Conservation (phyloP, 352 stramenopile species). For the Phytophthora podocarpi region DNA sequence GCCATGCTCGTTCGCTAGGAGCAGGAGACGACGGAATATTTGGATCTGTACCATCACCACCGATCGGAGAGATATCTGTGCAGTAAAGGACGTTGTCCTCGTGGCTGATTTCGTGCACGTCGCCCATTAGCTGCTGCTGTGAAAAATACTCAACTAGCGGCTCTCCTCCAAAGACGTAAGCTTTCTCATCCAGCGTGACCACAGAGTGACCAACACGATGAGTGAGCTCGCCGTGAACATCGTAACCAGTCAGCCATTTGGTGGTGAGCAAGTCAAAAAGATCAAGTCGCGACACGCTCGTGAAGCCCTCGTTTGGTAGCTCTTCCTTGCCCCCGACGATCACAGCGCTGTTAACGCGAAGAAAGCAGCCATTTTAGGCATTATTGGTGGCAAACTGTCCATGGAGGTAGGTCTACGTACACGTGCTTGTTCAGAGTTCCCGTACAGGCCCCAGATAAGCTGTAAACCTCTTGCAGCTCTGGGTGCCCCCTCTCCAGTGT, state of each 20-base stretch:
- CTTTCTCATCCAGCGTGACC: slow-evolving; percentile 42
- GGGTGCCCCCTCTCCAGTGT: slow-evolving; percentile 24
- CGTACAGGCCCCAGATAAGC: slow-evolving; percentile 28
- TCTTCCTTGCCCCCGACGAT: slow-evolving; percentile 63
- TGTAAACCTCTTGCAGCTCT: slow-evolving; percentile 20
- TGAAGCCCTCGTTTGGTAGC: slow-evolving; percentile 23
- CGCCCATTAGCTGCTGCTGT: slow-evolving; percentile 25
- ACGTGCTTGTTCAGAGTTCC: slow-evolving; percentile 50
- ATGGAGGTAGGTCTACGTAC: slow-evolving; percentile 29
- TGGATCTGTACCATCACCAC: slow-evolving; percentile 14
- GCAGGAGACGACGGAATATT: slow-evolving; percentile 4
- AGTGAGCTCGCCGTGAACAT: slow-evolving; percentile 57
- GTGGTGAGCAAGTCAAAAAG: slow-evolving; percentile 59
- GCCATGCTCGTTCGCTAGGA: slow-evolving; percentile 48
- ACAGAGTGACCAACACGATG: slow-evolving; percentile 60
- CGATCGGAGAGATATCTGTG: slow-evolving; percentile 29
- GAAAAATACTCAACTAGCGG: slow-evolving; percentile 13
- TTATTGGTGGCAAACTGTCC: neutral
- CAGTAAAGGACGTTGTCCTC: slow-evolving; percentile 48
- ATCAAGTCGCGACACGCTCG: slow-evolving; percentile 44
- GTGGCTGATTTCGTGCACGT: slow-evolving; percentile 53
- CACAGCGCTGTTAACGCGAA: slow-evolving; percentile 41
- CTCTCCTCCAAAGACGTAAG: slow-evolving; percentile 69
- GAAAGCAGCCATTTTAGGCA: neutral
- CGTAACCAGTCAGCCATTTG: slow-evolving; percentile 63